phyloP scores from a whole-genome alignment of 2,329 filamentous ascomycete genomes.

The Cercospora sp. region DNA sequence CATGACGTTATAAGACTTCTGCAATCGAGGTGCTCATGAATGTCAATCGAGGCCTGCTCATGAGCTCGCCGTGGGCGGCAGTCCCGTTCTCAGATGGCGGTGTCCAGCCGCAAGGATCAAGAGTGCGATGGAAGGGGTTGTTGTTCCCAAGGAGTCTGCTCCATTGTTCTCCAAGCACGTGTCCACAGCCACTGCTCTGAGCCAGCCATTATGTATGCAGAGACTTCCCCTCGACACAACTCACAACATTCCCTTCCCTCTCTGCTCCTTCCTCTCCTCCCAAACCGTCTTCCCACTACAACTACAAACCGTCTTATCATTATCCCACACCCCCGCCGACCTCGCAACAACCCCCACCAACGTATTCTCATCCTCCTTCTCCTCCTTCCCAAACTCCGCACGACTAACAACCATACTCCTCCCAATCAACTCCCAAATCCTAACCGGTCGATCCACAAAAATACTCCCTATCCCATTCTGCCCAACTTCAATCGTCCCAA shows the following conservation, averaged over 20 bases:
- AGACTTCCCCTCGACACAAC: neutral
- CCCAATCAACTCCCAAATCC: constrained; percentile 96
- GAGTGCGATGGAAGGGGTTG: too few relatives aligned
- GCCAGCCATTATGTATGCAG: neutral
- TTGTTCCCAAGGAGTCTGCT: too few relatives aligned
- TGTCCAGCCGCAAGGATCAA: too few relatives aligned
- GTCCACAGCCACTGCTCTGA: neutral
- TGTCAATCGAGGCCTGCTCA: neutral
- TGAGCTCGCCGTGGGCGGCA: neutral
- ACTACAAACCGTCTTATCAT: constrained; percentile 96
- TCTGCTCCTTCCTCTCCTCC: constrained; percentile 92
- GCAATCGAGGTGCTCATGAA: too few relatives aligned
- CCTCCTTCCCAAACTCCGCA: constrained; percentile 51
- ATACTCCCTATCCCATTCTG: constrained; percentile 72
- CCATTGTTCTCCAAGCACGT: neutral
- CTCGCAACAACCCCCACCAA: constrained; percentile 90
- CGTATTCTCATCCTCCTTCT: constrained; percentile 77
- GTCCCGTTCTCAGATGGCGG: too few relatives aligned
- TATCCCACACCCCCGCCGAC: constrained; percentile 98
- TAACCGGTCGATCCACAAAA: constrained; percentile 78
- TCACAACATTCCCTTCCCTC: constrained; percentile 83
- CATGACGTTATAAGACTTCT: neutral
- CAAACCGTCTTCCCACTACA: constrained; percentile 98
- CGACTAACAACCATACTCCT: constrained; percentile 85
- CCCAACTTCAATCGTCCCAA: constrained; percentile 76